Evolutionary conservation across 78 protist genomes (phyloP).

Genomic region (Bodo saltans): DNA sequence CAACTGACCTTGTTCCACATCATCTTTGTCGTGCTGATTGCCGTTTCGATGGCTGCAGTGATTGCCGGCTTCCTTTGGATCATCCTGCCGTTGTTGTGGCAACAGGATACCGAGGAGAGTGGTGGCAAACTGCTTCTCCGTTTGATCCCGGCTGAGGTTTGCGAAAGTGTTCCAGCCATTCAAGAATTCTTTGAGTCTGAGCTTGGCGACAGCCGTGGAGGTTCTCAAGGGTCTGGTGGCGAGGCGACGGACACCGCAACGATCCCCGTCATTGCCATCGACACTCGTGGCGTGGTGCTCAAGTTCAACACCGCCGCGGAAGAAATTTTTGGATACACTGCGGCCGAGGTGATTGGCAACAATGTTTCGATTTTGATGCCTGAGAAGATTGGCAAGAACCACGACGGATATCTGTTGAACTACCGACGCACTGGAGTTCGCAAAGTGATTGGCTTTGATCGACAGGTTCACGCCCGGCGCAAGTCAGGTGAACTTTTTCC

Average conservation of each 20-base stretch:
- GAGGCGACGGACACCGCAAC: not conserved
- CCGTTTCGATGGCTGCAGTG: not conserved
- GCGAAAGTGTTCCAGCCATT: slow-evolving; percentile 12
- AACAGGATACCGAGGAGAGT: not conserved
- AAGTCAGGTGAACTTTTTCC: slow-evolving; percentile 27
- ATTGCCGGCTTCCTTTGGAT: not conserved
- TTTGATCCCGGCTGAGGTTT: slow-evolving; percentile 8
- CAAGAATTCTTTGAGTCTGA: slow-evolving; percentile 4
- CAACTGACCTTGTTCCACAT: not conserved
- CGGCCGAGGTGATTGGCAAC: slow-evolving; percentile 36
- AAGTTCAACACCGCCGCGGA: slow-evolving; percentile 3
- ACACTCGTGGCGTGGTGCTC: not conserved
- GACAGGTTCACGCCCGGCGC: slow-evolving; percentile 9
- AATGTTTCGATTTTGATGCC: slow-evolving; percentile 36
- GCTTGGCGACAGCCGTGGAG: not conserved
- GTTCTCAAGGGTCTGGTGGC: not conserved
- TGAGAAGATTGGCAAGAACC: not conserved
- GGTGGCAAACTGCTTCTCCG: not conserved
- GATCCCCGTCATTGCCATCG: slow-evolving; percentile 31
- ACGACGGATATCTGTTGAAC: slow-evolving; percentile 36
- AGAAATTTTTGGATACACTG: slow-evolving; percentile 33
- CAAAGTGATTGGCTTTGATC: not conserved
- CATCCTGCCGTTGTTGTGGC: not conserved
- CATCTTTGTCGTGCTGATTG: not conserved
- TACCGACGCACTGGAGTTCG: slow-evolving; percentile 34